Evolutionary conservation across 345 rosid species (phyloP), one percentile per base, ranked within the genome.

Genomic region (Ceriops tagal): DNA sequence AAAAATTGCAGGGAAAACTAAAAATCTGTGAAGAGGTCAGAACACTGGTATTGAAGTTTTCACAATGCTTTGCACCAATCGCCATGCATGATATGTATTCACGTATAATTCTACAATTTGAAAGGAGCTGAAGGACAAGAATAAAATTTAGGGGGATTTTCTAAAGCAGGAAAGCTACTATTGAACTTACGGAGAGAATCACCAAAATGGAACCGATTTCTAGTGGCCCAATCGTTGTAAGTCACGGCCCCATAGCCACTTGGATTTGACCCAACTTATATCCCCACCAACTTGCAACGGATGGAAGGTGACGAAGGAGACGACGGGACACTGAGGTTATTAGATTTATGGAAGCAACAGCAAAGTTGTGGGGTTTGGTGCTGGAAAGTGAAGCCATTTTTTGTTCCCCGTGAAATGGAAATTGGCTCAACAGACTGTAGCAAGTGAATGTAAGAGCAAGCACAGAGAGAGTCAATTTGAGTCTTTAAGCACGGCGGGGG

Each of bases 211-310:
- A 79, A 79, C 61, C 82, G 72, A 47, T 68, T 67, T 34, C 53
- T 32, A 7, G 68, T 20, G 7, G 82, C 82, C 82, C 82, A 79
- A 8, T 58, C 20, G 16, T 81, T 65, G 61, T 74, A 74, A 5
- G 74, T 59, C 34, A 67, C 65, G 1, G 80, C 37, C 37, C 73
- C 39, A 61, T 73, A 57, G 0, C 65, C 71, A 22, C 61, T 58
- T 20, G 81, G 76, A 0, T 58, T 62, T 64, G 30, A 34, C 60
- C 82, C 82, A 79, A 1, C 82, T 77, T 22, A 18, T 66, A 6
- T 65, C 26, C 8, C 81, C 81, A 10, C 84, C 81, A 21, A 81
- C 84, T 43, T 57, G 56, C 70, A 81, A 81, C 62, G 77, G 67
- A 39, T 28, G 61, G 6, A 68, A 70, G 58, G 69, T 16, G 24